A percentile compares a stretch with the other conserved stretches of the same genome.
These are phyloP conservation scores for Podila verticillata DNA, from an alignment of 192 early-diverging fungal genomes.

Conservation along the genomic window DNA sequence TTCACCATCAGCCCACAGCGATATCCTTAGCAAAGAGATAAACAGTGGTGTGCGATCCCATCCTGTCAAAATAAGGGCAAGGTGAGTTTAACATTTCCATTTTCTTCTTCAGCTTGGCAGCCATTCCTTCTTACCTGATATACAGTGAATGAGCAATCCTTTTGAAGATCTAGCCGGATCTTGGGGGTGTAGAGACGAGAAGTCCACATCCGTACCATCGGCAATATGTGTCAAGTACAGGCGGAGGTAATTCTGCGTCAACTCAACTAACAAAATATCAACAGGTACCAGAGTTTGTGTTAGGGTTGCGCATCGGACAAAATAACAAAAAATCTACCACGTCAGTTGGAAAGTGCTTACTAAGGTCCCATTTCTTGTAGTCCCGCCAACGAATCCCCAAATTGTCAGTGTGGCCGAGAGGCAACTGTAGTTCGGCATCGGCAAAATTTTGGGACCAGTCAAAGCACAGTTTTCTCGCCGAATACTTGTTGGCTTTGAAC, in stretches of 20 bases:
- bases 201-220: constrained; percentile 25
- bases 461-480: constrained; percentile 41
- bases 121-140: constrained; percentile 15
- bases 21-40: constrained; percentile 45
- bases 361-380: constrained; percentile 48
- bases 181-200: neutral
- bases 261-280: constrained; percentile 20
- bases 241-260: constrained; percentile 50
- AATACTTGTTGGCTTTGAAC: constrained; percentile 54
- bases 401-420: constrained; percentile 27
- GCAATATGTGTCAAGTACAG: constrained; percentile 47
- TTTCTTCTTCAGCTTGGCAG: neutral
- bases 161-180: constrained; percentile 5
- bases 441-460: constrained; percentile 54
- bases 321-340: neutral
- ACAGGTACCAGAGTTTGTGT: neutral
- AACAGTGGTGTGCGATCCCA: constrained; percentile 53
- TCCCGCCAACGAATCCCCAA: constrained; percentile 36
- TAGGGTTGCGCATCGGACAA: neutral
- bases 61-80: constrained; percentile 12
- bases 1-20: constrained; percentile 49
- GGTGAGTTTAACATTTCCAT: neutral
- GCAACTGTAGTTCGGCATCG: constrained; percentile 47
- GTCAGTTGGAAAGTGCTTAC: neutral
- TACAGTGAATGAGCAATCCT: constrained; percentile 42